Base-by-base conservation (phyloP, 306 rosid genomes). In the Lathyrus tuberosus region DNA sequence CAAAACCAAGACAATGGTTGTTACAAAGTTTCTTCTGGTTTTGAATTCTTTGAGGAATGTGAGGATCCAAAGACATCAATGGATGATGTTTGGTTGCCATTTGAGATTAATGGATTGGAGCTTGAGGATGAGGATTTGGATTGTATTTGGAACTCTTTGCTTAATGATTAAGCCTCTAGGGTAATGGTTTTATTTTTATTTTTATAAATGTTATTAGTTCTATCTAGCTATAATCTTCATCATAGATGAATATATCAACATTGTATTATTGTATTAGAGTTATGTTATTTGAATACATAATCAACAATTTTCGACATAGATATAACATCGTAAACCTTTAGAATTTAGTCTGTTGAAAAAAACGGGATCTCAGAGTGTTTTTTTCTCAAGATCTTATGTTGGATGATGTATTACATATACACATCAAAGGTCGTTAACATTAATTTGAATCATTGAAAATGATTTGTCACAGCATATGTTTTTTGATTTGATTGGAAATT, bases 121-220 rank as follows among this genome's bases (percentile, higher is more conserved):
- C 65, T 76, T n/a, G 77, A 72, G 11, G 71, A 54, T 49, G 86
- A 84, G 56, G 86, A 80, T 41, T 72, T 79, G 70, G 96, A 85
- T 79, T 85, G 85, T 74, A 75, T 80, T 76, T 89, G 88, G 88
- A 81, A 69, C 59, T 87, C 76, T 56, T 71, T 86, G 6, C 75
- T 84, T 43, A 76, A 62, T 18, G 14, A 54, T 57, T 26, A 76
- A 76, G 67, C 82, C 86, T 12, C 84, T 82, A 61, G 67, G 78
- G 59, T 60, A 43, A 26, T 35, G 11, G 20, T 26, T 66, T 43
- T 10, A 40, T 52, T 53, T 51, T 52, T 49, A 8, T 8, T 1
- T 18, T 18, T 18, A 7, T 76, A 12, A 24, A 65, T 70, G 60
- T 78, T 65, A 52, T 58, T 78, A 56, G 69, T 48, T 53, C 35